Conservation (phyloP, 176 grass and related monocot genomes). For the Poa annua region DNA sequence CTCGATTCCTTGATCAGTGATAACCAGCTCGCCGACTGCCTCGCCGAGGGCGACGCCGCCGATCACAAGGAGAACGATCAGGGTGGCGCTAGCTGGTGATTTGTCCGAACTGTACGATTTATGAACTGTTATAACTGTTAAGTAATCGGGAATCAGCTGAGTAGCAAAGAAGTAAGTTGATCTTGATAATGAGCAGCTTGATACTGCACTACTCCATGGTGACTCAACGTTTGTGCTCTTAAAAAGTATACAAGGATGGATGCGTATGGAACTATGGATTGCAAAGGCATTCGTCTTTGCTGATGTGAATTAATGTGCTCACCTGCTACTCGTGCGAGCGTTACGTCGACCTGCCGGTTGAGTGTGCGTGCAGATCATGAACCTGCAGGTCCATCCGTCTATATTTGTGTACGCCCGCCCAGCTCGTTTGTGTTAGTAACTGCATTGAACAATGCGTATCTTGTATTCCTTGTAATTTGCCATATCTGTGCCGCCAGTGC, state of each 20-base stretch:
- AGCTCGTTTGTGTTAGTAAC: neutral
- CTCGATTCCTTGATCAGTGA: conserved; percentile 62
- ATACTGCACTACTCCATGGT: neutral
- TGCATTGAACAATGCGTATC: neutral
- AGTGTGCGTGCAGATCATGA: conserved; percentile 11
- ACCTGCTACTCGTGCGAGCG: conserved; percentile 35
- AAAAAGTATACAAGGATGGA: neutral
- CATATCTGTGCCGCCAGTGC: neutral
- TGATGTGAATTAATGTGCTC: conserved; percentile 32
- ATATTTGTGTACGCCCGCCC: conserved; percentile 8
- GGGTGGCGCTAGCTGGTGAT: conserved; percentile 11
- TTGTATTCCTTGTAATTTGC: neutral
- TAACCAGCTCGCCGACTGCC: conserved; percentile 11
- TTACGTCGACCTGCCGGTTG: neutral
- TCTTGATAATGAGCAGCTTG: conserved; percentile 12
- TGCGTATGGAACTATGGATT: no score
- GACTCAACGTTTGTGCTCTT: neutral
- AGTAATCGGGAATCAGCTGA: neutral
- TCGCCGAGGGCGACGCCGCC: neutral
- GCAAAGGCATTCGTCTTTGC: neutral
- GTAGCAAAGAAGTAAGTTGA: conserved; percentile 15
- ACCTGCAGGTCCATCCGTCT: conserved; percentile 32
- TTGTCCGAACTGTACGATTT: neutral
- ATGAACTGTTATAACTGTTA: neutral
- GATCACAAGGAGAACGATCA: conserved; percentile 27